Base-by-base conservation (phyloP, 257 asterid genomes). In the Dorcoceras hygrometricum region DNA sequence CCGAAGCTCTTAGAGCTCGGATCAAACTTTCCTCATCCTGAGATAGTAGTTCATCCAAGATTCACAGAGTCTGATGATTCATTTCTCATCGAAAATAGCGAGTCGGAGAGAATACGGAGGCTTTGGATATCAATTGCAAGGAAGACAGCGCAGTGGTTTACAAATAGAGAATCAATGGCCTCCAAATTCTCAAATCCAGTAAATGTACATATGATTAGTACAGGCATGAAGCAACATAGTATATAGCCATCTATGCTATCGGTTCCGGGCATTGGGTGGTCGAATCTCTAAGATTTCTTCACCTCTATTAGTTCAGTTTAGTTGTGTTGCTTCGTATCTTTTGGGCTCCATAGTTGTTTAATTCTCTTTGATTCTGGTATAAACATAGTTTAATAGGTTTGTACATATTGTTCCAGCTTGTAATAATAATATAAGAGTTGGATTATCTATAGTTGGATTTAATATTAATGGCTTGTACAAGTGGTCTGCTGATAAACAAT, bases 101-200 rank as follows among this genome's bases (percentile, higher is more conserved):
- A 79, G 48, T 93, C 85, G 56, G 96, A 87, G 53, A 80, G 74
- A 22, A 69, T 50, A 55, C 84, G 87, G 66, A 84, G 77, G 46
- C 58, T 79, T 23, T 91, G 98, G 98, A 68, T 87, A n/a, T 93
- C 96, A 28, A 89, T 92, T 71, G 98, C 92, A 12, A 81, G 76
- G 63, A 86, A 89, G 79, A 92, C 97, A 70, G 89, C 81, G 12
- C 71, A 76, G 16, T 89, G 96, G 98, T 89, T 87, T 82, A 88
- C 81, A 8, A 79, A 80, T 76, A 87, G 96, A 68, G 89, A 92
- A 57, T 60, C 63, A 76, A 75, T n/a, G 76, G 32, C 31, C 71
- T 27, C 62, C 75, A 14, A 71, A 67, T 3, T 43, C 80, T 26
- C 79, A 71, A 75, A 58, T 27, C 54, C 22, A 16, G 54, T 0